These are phyloP conservation scores for Perkinsus olseni DNA, from an alignment of 169 alveolate species.

Conservation along the genomic window DNA sequence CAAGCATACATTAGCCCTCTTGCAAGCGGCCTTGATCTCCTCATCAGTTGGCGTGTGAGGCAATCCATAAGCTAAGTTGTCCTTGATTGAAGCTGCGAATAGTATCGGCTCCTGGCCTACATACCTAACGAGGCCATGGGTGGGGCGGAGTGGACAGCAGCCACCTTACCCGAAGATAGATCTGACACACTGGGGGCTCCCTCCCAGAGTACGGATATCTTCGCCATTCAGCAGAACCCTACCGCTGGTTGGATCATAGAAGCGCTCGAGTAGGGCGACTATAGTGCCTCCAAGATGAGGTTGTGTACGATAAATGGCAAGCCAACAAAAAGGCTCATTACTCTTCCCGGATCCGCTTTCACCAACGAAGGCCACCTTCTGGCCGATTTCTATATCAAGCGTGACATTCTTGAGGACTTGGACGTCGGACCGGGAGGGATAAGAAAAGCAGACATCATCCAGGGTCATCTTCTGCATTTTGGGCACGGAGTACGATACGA, in stretches of 20 bases:
- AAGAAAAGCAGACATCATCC: constrained; percentile 3
- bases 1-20: not conserved
- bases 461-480: not conserved
- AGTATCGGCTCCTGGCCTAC: constrained; percentile 83
- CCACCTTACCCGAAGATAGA: not conserved
- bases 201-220: constrained; percentile 12
- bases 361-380: constrained; percentile 82
- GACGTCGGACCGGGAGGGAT: constrained; percentile 26
- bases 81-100: constrained; percentile 79
- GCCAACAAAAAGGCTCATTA: not conserved
- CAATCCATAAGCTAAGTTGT: constrained; percentile 77
- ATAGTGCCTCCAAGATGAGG: constrained; percentile 48
- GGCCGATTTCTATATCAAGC: constrained; percentile 44
- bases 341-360: constrained; percentile 89
- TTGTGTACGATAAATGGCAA: not conserved
- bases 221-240: constrained; percentile 44
- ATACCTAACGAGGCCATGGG: not conserved
- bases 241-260: constrained; percentile 66
- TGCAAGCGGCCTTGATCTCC: not conserved
- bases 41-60: not conserved
- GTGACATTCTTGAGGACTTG: constrained; percentile 34
- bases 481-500: not conserved
- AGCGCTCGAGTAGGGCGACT: constrained; percentile 66
- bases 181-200: not conserved
- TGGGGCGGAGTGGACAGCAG: not conserved